Base-by-base conservation (phyloP, 116 monocot species). In the Cymodocea nodosa region DNA sequence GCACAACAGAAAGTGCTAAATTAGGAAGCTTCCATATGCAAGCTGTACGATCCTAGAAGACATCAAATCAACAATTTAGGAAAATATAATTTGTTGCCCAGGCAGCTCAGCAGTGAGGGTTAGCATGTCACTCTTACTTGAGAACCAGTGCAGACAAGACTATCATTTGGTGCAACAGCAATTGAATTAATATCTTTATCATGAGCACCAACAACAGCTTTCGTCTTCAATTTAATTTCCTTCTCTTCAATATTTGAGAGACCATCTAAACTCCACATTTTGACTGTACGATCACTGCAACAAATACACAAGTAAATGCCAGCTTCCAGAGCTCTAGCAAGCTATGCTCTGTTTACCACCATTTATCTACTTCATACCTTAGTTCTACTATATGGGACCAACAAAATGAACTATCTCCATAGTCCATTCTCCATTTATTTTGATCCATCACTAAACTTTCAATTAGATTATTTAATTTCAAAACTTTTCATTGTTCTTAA, bases 141-240 rank as follows among this genome's bases (percentile, higher is more conserved):
- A 51, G 97, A 98, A 65, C 97, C 97, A 72, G 92, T 98, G 69
- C 97, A 98, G 73, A 90, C 78, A 71, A 88, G 78, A 67, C 70
- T 74, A 65, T 98, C 97, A 84, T 92, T 79, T 60, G 89, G 97
- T 51, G 97, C 83, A 35, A 98, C 71, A 63, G 92, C 89, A 50
- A 98, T 74, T 63, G 82, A 85, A 73, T 98, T 98, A 39, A 98
- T 98, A 71, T 98, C 97, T 71, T 92, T 92, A 60, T 91, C 92
- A 79, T 98, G 97, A 60, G 86, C 97, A 67, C 86, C 89, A 17
- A 92, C 97, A 72, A 84, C 71, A 67, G 88, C 88, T 64, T 80
- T 92, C 60, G 89, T 68, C 82, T 92, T 98, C 62, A 98, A 77
- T 53, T 64, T 71, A 62, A 51, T 65, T 53, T 78, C 85, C 22